Evolutionary conservation across 225 moss, liverwort and hornwort genomes (phyloP).

Genomic region (Lunularia cruciata): DNA sequence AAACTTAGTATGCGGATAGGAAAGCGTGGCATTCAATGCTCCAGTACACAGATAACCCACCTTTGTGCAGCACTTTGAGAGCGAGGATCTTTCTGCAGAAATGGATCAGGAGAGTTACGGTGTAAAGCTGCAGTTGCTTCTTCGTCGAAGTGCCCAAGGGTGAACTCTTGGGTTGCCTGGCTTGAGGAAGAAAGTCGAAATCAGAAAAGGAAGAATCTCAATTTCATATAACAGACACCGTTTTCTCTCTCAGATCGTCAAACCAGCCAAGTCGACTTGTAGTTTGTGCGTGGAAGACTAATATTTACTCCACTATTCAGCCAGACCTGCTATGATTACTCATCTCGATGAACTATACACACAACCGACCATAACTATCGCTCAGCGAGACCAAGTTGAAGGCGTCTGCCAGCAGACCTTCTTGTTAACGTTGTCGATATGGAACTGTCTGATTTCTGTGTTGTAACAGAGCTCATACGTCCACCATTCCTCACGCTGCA

Average conservation of each 20-base stretch:
- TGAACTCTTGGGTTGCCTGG: slow-evolving; percentile 72
- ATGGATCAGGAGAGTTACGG: slow-evolving; percentile 61
- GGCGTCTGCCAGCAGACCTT: slow-evolving; percentile 51
- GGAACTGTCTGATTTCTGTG: slow-evolving; percentile 70
- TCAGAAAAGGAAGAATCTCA: slow-evolving; percentile 14
- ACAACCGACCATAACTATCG: no score
- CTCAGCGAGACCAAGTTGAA: no score
- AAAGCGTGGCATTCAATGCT: not conserved
- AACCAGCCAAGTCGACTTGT: no score
- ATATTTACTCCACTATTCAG: no score
- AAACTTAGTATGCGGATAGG: no score
- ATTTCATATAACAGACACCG: not conserved
- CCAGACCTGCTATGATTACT: no score
- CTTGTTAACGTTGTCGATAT: slow-evolving; percentile 53
- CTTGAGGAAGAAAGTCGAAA: slow-evolving; percentile 18
- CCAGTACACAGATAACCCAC: slow-evolving; percentile 36
- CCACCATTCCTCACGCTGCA: slow-evolving; percentile 96
- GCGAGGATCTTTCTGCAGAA: slow-evolving; percentile 86
- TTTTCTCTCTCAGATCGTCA: no score
- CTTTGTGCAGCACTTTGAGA: slow-evolving; percentile 93
- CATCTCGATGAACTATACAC: no score
- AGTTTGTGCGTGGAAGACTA: no score
- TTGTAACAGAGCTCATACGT: slow-evolving; percentile 80
- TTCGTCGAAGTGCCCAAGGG: slow-evolving; percentile 67
- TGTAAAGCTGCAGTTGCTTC: slow-evolving; percentile 70